Percentiles rank a stretch among this genome's conserved stretches.
Conservation (phyloP, 2,329 filamentous ascomycete species). For the Pyrenochaeta sp. region DNA sequence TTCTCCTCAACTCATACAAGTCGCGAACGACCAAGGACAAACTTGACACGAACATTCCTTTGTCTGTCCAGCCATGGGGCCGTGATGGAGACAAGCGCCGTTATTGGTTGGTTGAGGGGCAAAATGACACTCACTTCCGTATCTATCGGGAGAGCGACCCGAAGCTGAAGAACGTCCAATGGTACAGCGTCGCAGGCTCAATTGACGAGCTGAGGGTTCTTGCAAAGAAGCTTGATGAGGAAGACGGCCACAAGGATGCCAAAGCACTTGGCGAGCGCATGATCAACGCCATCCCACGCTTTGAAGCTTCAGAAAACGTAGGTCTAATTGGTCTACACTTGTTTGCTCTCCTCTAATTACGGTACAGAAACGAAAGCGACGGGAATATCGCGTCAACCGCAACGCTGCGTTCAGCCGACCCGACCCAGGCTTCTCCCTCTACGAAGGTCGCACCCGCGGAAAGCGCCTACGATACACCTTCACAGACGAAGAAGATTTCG, state of each 20-base stretch:
- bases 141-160: slow-evolving; percentile 94
- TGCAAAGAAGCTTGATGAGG: slow-evolving; percentile 75
- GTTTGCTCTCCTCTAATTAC: slow-evolving; percentile 17
- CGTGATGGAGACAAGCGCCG: slow-evolving; percentile 87
- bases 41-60: slow-evolving; percentile 79
- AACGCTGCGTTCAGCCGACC: slow-evolving; percentile 88
- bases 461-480: slow-evolving; percentile 98
- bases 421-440: slow-evolving; percentile 88
- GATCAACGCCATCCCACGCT: slow-evolving; percentile 79
- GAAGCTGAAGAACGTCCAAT: slow-evolving; percentile 76
- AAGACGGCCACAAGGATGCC: slow-evolving; percentile 83
- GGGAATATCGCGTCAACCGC: slow-evolving; percentile 86
- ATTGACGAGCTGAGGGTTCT: slow-evolving; percentile 85
- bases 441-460: slow-evolving; percentile 93
- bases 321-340: neutral
- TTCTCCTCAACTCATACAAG: slow-evolving; percentile 75
- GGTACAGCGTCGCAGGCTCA: slow-evolving; percentile 90
- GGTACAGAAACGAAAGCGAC: slow-evolving; percentile 84
- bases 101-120: slow-evolving; percentile 92
- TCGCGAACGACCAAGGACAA: slow-evolving; percentile 82
- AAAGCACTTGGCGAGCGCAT: slow-evolving; percentile 81
- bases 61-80: slow-evolving; percentile 91
- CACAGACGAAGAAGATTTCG: slow-evolving; percentile 85
- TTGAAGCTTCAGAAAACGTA: slow-evolving; percentile 92
- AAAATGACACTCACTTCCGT: slow-evolving; percentile 92